Conservation (phyloP, 495 filamentous ascomycete genomes). For the Penicillium ochrochloron region DNA sequence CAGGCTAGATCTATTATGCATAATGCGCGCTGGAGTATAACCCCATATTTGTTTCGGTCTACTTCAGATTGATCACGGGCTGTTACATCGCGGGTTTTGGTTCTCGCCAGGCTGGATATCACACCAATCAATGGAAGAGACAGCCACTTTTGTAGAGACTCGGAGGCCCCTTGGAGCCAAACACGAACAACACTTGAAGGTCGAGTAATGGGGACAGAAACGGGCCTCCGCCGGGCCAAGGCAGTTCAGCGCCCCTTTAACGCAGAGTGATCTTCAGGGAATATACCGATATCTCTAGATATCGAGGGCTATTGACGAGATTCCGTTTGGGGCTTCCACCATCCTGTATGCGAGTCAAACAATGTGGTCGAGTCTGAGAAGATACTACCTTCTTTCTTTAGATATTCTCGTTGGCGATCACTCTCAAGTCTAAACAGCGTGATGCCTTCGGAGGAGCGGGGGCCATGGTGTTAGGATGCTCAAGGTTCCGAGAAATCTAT, state of each 20-base stretch:
- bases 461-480: neutral
- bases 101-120: neutral
- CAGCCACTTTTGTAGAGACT: neutral
- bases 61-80: conserved; percentile 3
- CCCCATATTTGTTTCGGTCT: neutral
- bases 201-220: conserved; percentile 9
- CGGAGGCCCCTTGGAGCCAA: neutral
- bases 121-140: conserved; percentile 7
- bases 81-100: conserved; percentile 19
- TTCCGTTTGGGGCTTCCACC: neutral
- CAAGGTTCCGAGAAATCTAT: conserved; percentile 1
- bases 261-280: conserved; percentile 4
- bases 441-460: neutral
- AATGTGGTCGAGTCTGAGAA: neutral
- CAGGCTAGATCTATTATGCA: neutral
- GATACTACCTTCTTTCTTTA: conserved; percentile 16
- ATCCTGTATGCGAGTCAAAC: neutral
- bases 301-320: conserved; percentile 19
- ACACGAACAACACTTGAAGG: conserved; percentile 9
- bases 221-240: conserved; percentile 38
- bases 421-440: neutral
- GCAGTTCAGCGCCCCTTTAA: neutral
- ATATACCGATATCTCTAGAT: conserved; percentile 9
- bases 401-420: conserved; percentile 8
- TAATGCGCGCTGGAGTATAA: conserved; percentile 2